phyloP scores from a whole-genome alignment of 441 rosid genomes.

The Populus tomentosa region DNA sequence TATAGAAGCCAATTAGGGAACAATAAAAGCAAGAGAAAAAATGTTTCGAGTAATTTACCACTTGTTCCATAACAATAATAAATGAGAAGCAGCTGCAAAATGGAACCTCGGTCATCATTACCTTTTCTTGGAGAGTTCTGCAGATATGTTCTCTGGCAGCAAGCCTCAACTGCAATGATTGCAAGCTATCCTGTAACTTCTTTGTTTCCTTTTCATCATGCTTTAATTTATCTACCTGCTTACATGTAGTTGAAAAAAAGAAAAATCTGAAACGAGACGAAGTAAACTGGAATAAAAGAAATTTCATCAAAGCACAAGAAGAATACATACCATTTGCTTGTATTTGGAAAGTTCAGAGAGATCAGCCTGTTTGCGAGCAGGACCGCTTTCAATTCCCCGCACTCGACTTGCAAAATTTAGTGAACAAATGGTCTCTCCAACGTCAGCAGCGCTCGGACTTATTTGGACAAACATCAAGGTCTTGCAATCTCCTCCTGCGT shows the following conservation, averaged over 20 bases:
- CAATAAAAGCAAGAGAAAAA: neutral
- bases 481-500: constrained; percentile 90
- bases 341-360: constrained; percentile 60
- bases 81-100: neutral
- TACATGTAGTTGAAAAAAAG: neutral
- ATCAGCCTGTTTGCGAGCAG: constrained; percentile 82
- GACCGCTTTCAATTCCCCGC: constrained; percentile 83
- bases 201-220: constrained; percentile 88
- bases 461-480: constrained; percentile 95
- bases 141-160: constrained; percentile 71
- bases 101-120: constrained; percentile 7
- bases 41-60: neutral
- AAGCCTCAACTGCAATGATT: constrained; percentile 76
- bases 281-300: neutral
- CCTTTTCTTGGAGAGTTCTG: constrained; percentile 85
- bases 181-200: constrained; percentile 73
- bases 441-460: constrained; percentile 72
- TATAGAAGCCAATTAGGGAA: neutral
- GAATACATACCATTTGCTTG: constrained; percentile 68
- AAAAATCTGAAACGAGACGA: constrained; percentile 3
- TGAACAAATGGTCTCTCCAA: constrained; percentile 88
- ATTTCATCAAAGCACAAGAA: neutral
- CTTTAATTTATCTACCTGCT: constrained; percentile 77
- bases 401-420: constrained; percentile 85
- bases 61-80: neutral